phyloP scores from a whole-genome alignment of 2,329 filamentous ascomycete genomes.

The Periconia sp. region DNA sequence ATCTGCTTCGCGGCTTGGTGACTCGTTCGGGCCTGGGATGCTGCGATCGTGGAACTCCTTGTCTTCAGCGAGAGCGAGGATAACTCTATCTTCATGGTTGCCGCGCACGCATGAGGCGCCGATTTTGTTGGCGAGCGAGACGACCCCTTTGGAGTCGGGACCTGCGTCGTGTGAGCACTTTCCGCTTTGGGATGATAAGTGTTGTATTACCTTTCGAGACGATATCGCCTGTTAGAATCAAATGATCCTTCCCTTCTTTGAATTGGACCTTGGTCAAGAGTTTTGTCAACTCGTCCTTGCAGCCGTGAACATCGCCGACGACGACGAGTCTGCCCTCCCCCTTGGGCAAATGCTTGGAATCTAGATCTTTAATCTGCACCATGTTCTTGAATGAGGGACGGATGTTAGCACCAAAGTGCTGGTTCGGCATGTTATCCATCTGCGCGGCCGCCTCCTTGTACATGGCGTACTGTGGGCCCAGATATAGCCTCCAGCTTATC shows the following conservation, averaged over 20 bases:
- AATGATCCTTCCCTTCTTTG: slow-evolving; percentile 59
- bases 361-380: slow-evolving; percentile 57
- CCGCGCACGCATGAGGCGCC: slow-evolving; percentile 84
- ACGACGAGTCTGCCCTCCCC: slow-evolving; percentile 71
- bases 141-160: slow-evolving; percentile 78
- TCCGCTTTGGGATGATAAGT: background rate
- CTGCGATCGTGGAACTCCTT: slow-evolving; percentile 23
- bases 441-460: slow-evolving; percentile 41
- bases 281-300: slow-evolving; percentile 64
- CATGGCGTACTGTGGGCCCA: slow-evolving; percentile 45
- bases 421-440: slow-evolving; percentile 36
- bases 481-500: slow-evolving; percentile 43
- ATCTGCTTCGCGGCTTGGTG: slow-evolving; percentile 34
- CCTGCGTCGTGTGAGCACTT: slow-evolving; percentile 43
- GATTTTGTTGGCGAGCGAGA: slow-evolving; percentile 75
- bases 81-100: slow-evolving; percentile 87
- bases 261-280: slow-evolving; percentile 74
- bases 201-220: slow-evolving; percentile 69
- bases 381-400: slow-evolving; percentile 57
- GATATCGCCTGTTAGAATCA: slow-evolving; percentile 48
- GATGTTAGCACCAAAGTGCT: slow-evolving; percentile 55
- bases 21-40: slow-evolving; percentile 37
- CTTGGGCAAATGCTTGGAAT: slow-evolving; percentile 53
- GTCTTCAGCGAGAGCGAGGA: slow-evolving; percentile 66
- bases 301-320: slow-evolving; percentile 92